phyloP scores from a whole-genome alignment of 495 filamentous ascomycete genomes.

The Aspergillus biplanus region DNA sequence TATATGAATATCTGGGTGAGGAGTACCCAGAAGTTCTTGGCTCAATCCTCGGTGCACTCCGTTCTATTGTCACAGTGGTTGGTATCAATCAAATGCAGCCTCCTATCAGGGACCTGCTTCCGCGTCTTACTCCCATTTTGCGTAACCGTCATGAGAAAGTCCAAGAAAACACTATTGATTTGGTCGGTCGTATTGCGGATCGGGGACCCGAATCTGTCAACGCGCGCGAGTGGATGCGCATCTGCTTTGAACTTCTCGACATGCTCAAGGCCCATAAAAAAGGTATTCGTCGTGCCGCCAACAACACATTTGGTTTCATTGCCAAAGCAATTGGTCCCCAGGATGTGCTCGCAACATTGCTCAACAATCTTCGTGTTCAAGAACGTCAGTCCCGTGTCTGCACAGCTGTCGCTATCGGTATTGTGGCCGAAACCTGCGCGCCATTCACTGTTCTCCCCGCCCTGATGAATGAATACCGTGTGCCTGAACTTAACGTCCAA shows the following conservation, averaged over 20 bases:
- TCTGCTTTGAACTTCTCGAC: constrained; percentile 98
- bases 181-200: constrained; percentile 98
- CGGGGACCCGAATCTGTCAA: constrained; percentile 95
- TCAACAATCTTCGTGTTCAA: constrained; percentile 96
- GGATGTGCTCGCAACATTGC: constrained; percentile 92
- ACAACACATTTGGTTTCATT: constrained; percentile 99
- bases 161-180: constrained; percentile 99
- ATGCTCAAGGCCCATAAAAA: constrained; percentile 99
- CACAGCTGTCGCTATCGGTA: constrained; percentile 97
- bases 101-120: constrained; percentile 95
- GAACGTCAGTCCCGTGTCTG: constrained; percentile 98
- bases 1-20: constrained; percentile 98
- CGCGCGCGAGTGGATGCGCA: constrained; percentile 99
- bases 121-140: constrained; percentile 92
- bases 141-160: constrained; percentile 99
- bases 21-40: constrained; percentile 98
- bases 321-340: constrained; percentile 99
- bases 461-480: constrained; percentile 99
- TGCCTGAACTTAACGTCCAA: constrained; percentile 97
- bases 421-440: constrained; percentile 99
- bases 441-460: constrained; percentile 99
- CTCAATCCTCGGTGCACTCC: constrained; percentile 91
- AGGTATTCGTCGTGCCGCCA: constrained; percentile 96
- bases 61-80: constrained; percentile 96
- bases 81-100: constrained; percentile 99